Conservation (phyloP, 768 basidiomycete genomes). For the Lactarius indigo region DNA sequence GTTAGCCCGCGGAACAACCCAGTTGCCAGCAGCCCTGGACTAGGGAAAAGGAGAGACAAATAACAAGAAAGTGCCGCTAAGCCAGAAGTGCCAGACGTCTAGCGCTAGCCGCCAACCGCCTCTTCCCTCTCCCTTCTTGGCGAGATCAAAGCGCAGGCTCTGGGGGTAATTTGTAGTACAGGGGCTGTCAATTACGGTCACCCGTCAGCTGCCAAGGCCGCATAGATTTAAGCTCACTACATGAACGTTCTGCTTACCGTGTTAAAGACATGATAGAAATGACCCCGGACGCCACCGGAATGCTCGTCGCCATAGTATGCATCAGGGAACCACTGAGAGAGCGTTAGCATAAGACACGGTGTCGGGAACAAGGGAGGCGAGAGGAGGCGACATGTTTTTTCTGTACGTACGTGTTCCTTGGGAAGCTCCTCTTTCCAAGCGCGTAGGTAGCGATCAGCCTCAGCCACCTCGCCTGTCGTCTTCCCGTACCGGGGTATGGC, state of each 20-base stretch:
- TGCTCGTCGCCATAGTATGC: constrained; percentile 57
- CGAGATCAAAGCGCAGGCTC: constrained; percentile 31
- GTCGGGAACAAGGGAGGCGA: too few species aligned
- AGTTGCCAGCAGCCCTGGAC: background rate
- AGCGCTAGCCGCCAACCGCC: background rate
- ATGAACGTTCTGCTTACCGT: constrained; percentile 45
- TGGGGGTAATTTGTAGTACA: constrained; percentile 43
- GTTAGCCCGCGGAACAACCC: background rate
- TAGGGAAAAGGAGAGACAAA: background rate
- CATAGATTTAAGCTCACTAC: background rate
- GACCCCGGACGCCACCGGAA: constrained; percentile 60
- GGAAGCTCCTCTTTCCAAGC: constrained; percentile 64
- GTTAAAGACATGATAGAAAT: constrained; percentile 74
- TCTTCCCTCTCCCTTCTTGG: background rate
- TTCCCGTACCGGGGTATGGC: constrained; percentile 60
- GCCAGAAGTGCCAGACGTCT: background rate
- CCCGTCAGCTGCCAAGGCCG: background rate
- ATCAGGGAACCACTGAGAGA: constrained; percentile 68
- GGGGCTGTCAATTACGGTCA: constrained; percentile 27
- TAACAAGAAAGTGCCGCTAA: background rate
- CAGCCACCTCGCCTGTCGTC: constrained; percentile 53
- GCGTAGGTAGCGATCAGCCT: constrained; percentile 63
- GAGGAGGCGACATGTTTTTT: background rate
- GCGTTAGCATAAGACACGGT: background rate
- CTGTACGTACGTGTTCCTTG: constrained; percentile 53